Evolutionary conservation across 345 rosid genomes (phyloP).

Genomic region (Eucalyptus sp.): DNA sequence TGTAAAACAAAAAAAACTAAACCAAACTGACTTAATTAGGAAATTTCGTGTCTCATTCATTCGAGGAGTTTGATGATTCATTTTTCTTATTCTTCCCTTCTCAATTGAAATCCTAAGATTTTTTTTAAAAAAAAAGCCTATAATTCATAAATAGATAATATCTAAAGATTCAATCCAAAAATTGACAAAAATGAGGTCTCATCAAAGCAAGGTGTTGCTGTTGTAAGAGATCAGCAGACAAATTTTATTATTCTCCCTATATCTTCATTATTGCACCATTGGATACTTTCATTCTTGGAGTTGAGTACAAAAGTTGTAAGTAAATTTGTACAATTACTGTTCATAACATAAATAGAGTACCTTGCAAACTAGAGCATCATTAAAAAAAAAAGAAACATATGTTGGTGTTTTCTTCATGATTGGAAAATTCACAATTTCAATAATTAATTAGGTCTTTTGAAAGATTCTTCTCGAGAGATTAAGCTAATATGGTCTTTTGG

Average conservation of each 20-base stretch:
- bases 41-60: background rate
- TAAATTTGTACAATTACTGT: no score
- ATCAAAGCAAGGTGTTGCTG: background rate
- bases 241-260: no score
- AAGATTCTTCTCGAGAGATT: background rate
- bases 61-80: background rate
- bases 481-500: background rate
- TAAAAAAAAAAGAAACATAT: no score
- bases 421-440: background rate
- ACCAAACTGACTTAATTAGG: rapidly evolving
- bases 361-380: background rate
- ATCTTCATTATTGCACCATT: no score
- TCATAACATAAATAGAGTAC: background rate
- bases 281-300: no score
- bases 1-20: no score
- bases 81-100: background rate
- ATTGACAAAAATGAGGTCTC: background rate
- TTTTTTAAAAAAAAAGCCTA: background rate
- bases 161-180: background rate
- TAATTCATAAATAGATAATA: no score
- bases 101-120: background rate
- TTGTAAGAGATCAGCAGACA: no score
- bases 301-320: no score
- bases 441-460: background rate
- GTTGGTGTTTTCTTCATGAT: no score